Conservation (phyloP, 257 asterid species). For the Agastache rugosa region DNA sequence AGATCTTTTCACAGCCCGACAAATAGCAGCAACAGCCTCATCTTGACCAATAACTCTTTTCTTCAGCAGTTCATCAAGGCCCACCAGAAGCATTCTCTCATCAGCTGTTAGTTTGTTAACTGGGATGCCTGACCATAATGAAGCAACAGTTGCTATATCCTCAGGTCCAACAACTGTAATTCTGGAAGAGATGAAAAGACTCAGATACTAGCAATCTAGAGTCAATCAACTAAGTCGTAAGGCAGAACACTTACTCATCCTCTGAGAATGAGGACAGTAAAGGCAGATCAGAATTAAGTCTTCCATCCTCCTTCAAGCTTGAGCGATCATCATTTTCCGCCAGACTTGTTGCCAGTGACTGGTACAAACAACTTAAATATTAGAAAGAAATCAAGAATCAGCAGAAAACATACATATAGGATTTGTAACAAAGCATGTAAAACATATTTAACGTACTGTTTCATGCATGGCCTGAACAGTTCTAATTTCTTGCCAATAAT, state of each 20-base stretch:
- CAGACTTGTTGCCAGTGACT: slow-evolving; percentile 58
- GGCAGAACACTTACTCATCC: slow-evolving; percentile 70
- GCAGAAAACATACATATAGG: slow-evolving; percentile 5
- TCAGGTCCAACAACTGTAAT: slow-evolving; percentile 73
- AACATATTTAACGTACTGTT: slow-evolving; percentile 50
- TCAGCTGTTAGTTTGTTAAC: slow-evolving; percentile 84
- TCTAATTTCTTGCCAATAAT: slow-evolving; percentile 92
- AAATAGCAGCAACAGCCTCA: slow-evolving; percentile 90
- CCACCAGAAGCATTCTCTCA: slow-evolving; percentile 74
- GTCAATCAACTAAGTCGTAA: slow-evolving; percentile 18
- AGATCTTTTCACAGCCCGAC: slow-evolving; percentile 96
- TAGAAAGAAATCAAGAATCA: slow-evolving; percentile 7
- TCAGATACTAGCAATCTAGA: slow-evolving; percentile 34
- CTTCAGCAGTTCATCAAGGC: slow-evolving; percentile 86
- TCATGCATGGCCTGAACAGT: slow-evolving; percentile 80
- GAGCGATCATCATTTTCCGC: slow-evolving; percentile 48
- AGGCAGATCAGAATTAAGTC: slow-evolving; percentile 41
- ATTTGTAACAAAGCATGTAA: background rate
- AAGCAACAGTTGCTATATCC: slow-evolving; percentile 95
- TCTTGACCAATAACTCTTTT: slow-evolving; percentile 98
- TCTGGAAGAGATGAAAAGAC: slow-evolving; percentile 49
- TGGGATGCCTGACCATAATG: slow-evolving; percentile 93
- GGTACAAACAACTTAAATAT: slow-evolving; percentile 39
- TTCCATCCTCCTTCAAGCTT: slow-evolving; percentile 47
- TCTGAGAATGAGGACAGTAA: slow-evolving; percentile 45